phyloP scores from a whole-genome alignment of 2,329 filamentous ascomycete genomes.

The Ceratocystis cubensis region DNA sequence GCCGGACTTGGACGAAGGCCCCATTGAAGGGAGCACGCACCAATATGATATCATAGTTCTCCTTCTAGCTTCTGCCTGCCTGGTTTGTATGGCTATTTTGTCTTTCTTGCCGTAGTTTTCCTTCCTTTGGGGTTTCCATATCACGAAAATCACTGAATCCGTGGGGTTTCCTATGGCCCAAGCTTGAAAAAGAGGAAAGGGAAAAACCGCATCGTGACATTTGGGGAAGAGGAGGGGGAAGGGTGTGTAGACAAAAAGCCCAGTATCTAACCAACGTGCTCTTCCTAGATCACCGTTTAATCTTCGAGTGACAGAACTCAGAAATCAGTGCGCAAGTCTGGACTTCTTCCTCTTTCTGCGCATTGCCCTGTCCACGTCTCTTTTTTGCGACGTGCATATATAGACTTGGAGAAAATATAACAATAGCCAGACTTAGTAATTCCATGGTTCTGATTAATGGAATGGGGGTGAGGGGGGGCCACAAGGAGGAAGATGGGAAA shows the following conservation, averaged over 20 bases:
- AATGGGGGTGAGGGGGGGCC: not conserved
- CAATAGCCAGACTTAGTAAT: not conserved
- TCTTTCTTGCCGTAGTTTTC: not conserved
- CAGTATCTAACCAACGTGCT: not conserved
- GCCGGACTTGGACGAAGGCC: constrained; percentile 5
- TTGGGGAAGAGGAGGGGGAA: not conserved
- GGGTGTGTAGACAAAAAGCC: not conserved
- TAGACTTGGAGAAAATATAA: not conserved
- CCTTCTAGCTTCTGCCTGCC: not conserved
- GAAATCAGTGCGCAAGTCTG: not conserved
- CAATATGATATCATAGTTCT: constrained; percentile 7
- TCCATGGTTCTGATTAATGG: not conserved
- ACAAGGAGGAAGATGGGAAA: not conserved
- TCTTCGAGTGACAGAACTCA: not conserved
- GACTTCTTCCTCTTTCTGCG: not conserved
- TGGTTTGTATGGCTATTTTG: not conserved
- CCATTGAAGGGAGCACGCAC: not conserved
- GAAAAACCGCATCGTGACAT: not conserved
- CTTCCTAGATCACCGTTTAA: not conserved
- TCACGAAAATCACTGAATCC: not conserved
- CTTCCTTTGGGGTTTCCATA: not conserved
- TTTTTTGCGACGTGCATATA: not conserved
- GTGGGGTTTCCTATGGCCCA: not conserved
- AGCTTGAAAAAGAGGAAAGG: not conserved
- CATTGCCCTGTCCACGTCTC: not conserved